Base-by-base conservation (phyloP, 345 rosid species). In the Syzygium jambos region DNA sequence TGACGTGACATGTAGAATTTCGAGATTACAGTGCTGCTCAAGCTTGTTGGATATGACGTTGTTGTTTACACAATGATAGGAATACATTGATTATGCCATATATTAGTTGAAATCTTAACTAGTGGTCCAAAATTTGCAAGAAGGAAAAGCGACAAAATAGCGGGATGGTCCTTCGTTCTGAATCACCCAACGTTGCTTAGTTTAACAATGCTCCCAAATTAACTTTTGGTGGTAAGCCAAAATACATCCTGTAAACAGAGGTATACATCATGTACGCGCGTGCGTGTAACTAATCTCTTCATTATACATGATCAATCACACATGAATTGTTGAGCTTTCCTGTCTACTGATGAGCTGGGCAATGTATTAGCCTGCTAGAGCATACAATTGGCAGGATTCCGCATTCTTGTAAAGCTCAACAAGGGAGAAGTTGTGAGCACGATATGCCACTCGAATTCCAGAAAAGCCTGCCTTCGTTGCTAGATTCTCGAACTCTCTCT, bases 381-480 rank as follows among this genome's bases (percentile, higher is more conserved):
- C 22, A 65, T 16, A 2, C 10, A 7, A 65, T 65, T 1, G 53
- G 57, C 55, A 80, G 17, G 30, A 54, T 86, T 16, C 1, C 1
- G 23, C 25, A 21, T 7, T 89, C 87, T 94, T 94, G 85, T 88
- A 57, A 51, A 91, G 89, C 87, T 92, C 94, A 23, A 92, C 61
- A 51, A 89, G 86, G 17, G 93, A 93, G 88, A 92, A 93, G 86
- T 89, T n/a, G 88, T 61, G 90, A 85, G 90, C 88, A 85, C 56
- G 63, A 53, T 87, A 84, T 17, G 93, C 84, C 34, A 92, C 91
- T 87, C 84, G 89, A 52, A 93, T 87, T 25, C 88, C 90, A 61
- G 93, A 90, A 73, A 96, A 96, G 11, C 96, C 94, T 17, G 95
- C 91, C 23, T 51, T 91, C 51, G 85, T 90, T 6, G 92, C 94